These are phyloP conservation scores for Platanthera guangdongensis DNA, from an alignment of 106 monocot species.

Conservation along the genomic window DNA sequence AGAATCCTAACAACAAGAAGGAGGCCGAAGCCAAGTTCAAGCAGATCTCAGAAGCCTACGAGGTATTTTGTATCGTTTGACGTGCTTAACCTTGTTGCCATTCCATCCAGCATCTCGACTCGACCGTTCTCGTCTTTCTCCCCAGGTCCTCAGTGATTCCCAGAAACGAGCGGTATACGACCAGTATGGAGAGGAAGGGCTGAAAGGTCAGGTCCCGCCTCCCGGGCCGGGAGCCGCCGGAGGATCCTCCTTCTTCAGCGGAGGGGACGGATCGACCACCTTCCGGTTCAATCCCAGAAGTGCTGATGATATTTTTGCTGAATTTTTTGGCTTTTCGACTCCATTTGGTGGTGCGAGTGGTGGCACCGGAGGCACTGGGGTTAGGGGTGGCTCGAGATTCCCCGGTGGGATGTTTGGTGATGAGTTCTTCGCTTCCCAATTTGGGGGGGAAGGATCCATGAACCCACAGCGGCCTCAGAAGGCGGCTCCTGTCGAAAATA, in stretches of 20 bases:
- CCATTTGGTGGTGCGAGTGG: conserved; percentile 45
- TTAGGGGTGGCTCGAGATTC: conserved; percentile 28
- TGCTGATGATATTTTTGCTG: conserved; percentile 71
- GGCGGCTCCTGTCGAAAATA: conserved; percentile 55
- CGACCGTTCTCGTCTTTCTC: neutral
- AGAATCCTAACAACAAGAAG: conserved; percentile 89
- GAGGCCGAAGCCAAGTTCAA: conserved; percentile 95
- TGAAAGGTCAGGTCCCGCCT: conserved; percentile 51
- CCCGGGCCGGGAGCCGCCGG: conserved; percentile 18
- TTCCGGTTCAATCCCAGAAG: conserved; percentile 60
- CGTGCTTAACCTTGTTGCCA: neutral
- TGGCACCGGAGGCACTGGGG: conserved; percentile 12
- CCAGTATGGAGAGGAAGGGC: conserved; percentile 68
- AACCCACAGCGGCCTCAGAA: conserved; percentile 35
- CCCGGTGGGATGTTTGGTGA: conserved; percentile 23
- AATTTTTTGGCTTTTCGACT: conserved; percentile 68
- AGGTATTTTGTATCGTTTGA: conserved; percentile 21
- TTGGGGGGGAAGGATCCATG: conserved; percentile 31
- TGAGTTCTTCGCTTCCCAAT: conserved; percentile 21
- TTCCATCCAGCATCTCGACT: neutral
- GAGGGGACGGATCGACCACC: conserved; percentile 19
- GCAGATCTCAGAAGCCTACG: conserved; percentile 89
- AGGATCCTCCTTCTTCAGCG: conserved; percentile 18
- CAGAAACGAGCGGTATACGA: conserved; percentile 76
- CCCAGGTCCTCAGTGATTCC: conserved; percentile 67